These are phyloP conservation scores for Vigna radiata DNA, from an alignment of 306 rosid species.

Conservation along the genomic window DNA sequence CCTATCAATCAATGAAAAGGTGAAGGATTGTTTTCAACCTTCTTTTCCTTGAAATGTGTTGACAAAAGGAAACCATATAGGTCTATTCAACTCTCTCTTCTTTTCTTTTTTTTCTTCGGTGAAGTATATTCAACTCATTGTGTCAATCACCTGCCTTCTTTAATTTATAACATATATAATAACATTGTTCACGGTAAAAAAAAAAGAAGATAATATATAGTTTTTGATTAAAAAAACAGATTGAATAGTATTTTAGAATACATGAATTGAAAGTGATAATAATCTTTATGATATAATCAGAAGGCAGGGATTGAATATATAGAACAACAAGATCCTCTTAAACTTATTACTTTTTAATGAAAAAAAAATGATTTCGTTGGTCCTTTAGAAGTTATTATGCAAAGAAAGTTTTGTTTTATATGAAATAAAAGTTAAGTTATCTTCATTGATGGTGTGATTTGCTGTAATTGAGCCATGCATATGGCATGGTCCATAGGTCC, in stretches of 20 bases:
- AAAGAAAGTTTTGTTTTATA: background rate
- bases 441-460: constrained; percentile 25
- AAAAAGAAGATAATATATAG: no score
- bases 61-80: constrained; percentile 37
- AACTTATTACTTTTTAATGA: background rate
- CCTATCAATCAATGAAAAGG: constrained; percentile 44
- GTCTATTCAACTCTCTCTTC: constrained; percentile 5
- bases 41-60: constrained; percentile 38
- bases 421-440: background rate
- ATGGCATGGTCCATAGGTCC: constrained; percentile 38
- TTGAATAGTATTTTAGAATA: no score
- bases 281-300: background rate
- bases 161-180: background rate
- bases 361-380: background rate
- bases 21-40: constrained; percentile 43
- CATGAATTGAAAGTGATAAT: background rate
- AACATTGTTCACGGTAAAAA: no score
- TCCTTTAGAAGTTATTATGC: background rate
- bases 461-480: constrained; percentile 33
- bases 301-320: background rate
- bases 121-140: constrained; percentile 15
- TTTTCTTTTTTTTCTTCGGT: no score
- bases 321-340: background rate
- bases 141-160: constrained; percentile 1
- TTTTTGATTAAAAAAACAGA: no score